Evolutionary conservation across 1,139 yeast genomes (phyloP).

Genomic region (Candida neerlandica): DNA sequence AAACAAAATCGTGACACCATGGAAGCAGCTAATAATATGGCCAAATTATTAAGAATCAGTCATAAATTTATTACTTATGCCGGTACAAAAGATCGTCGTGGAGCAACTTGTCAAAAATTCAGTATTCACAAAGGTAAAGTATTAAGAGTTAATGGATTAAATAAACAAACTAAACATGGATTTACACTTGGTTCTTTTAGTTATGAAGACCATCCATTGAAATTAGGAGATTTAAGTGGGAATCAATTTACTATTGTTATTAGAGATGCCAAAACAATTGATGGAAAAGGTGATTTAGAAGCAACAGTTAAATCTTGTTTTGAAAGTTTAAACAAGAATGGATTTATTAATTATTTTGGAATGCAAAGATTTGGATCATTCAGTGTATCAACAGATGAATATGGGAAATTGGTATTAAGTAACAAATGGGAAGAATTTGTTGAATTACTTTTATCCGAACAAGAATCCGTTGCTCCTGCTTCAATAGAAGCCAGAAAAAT

Average conservation of each 20-base stretch:
- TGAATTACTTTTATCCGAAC: constrained; percentile 78
- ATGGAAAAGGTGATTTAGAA: constrained; percentile 36
- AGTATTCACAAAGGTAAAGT: constrained; percentile 72
- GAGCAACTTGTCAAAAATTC: constrained; percentile 86
- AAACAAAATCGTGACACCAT: constrained; percentile 97
- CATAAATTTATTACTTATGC: constrained; percentile 75
- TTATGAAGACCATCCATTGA: constrained; percentile 64
- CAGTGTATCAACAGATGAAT: constrained; percentile 83
- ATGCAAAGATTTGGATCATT: constrained; percentile 98
- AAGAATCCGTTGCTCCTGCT: constrained; percentile 79
- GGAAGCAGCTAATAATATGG: constrained; percentile 82
- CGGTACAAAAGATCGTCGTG: constrained; percentile 97
- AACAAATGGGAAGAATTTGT: constrained; percentile 82
- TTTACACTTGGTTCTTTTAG: constrained; percentile 75
- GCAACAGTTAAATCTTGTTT: constrained; percentile 54
- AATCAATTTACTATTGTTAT: constrained; percentile 86
- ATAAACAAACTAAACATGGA: constrained; percentile 68
- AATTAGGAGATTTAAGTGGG: constrained; percentile 82
- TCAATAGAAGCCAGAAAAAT: constrained; percentile 78
- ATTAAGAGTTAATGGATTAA: constrained; percentile 77
- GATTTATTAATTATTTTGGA: constrained; percentile 92
- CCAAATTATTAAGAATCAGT: constrained; percentile 74
- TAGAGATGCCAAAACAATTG: constrained; percentile 58
- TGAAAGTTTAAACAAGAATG: constrained; percentile 59
- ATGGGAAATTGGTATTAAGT: constrained; percentile 72